Evolutionary conservation across 139 green algal species (phyloP), one percentile per base, ranked within the genome.

Genomic region (Asterochloris sp.): DNA sequence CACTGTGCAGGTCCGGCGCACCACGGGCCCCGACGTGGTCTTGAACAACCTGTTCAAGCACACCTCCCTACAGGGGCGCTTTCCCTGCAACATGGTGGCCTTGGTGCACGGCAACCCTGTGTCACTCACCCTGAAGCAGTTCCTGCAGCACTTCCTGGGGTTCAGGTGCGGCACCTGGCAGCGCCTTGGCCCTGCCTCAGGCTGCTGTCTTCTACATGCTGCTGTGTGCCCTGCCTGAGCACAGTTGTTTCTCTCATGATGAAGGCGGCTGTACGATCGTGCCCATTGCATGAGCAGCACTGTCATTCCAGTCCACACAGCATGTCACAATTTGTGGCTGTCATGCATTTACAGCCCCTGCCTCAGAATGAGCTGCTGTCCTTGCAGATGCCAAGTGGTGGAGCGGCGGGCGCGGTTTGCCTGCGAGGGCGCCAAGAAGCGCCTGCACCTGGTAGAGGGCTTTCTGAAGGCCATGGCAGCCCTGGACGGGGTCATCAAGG

Each of bases 31-130:
- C 15, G 78, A 93, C 73, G 78, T 96, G 66, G 85, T 98, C 68
- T 83, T 97, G n/a, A 93, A 92, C 62, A 87, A 92, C 54, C 85
- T 99, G 73, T 94, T 93, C 86, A 95, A 95, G 74, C 86, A 92
- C 82, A 98, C 95, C 0, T 26, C 78, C 10, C 91, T 99, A 85
- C 91, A 99, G 89, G 66, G 79, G 23, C 79, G 89, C 29, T 97
- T 96, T 78, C 76, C 84, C 62, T 88, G 73, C 86, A 98, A 98
- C 89, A 94, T 98, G 90, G 92, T 95, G 64, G 91, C 92, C 12
- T 82, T 97, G 38, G 90, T 94, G 24, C 83, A 89, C 76, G 85
- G 88, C 9, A 76, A 84, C 23, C 94, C 95, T 0, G 81, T 76
- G 38, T 90, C 82, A 16, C 83, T 98, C 62, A 88, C 69, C 19